phyloP scores from a whole-genome alignment of 1,284 basidiomycete genomes.

The Cryptococcus sp. region DNA sequence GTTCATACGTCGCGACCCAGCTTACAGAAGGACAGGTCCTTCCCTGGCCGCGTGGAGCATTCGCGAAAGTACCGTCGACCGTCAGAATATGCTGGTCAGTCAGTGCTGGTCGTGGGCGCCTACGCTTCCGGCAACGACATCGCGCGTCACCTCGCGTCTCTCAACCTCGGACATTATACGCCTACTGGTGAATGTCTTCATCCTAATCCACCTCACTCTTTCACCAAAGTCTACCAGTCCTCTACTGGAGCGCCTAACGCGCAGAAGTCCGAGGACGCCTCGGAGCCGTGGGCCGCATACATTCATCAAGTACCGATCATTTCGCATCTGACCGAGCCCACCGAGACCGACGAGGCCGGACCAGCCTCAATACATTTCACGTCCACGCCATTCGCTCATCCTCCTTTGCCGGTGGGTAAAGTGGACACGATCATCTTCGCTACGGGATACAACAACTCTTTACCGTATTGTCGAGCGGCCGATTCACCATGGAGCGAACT shows the following conservation, averaged over 20 bases:
- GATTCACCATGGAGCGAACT: conserved; percentile 45
- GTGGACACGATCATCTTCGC: conserved; percentile 55
- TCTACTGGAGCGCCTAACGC: conserved; percentile 15
- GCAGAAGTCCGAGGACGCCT: conserved; percentile 12
- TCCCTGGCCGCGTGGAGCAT: conserved; percentile 54
- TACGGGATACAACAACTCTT: conserved; percentile 55
- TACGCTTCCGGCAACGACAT: conserved; percentile 59
- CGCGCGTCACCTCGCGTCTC: conserved; percentile 55
- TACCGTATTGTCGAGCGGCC: conserved; percentile 48
- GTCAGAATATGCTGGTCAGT: conserved; percentile 40
- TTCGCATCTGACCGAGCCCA: conserved; percentile 21
- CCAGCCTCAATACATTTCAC: conserved; percentile 35
- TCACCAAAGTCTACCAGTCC: conserved; percentile 46
- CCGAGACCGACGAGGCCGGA: conserved; percentile 9
- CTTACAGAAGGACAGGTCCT: conserved; percentile 29
- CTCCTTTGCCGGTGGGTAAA: conserved; percentile 18
- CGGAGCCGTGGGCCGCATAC: conserved; percentile 43
- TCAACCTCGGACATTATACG: conserved; percentile 31
- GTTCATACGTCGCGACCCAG: background rate
- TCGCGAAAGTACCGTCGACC: conserved; percentile 56
- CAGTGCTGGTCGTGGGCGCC: conserved; percentile 58
- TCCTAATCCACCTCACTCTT: conserved; percentile 4
- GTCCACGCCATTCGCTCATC: no score
- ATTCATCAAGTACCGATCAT: conserved; percentile 48
- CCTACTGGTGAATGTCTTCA: conserved; percentile 6